phyloP scores from a whole-genome alignment of 1,284 basidiomycete species.

The Rhodotorula sp. region DNA sequence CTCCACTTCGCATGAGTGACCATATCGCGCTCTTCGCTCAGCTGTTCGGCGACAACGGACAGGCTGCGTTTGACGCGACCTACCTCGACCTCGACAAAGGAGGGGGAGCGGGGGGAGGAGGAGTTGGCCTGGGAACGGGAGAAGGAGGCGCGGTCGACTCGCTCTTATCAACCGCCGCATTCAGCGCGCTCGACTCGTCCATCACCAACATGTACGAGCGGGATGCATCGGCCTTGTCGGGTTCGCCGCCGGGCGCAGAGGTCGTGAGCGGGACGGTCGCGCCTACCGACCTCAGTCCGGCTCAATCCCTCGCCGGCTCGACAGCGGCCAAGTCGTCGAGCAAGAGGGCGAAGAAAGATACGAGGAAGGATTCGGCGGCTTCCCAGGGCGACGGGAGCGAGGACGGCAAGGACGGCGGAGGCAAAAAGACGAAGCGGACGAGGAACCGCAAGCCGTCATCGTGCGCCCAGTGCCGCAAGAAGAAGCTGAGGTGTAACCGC shows the following conservation, averaged over 20 bases:
- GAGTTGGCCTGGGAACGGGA: too few species aligned
- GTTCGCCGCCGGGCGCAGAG: not conserved
- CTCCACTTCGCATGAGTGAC: too few species aligned
- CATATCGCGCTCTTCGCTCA: not conserved
- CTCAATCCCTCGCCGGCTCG: not conserved
- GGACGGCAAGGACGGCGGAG: not conserved
- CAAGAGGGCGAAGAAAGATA: not conserved
- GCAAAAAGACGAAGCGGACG: slow-evolving; percentile 22
- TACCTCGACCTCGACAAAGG: not conserved
- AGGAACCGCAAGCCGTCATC: slow-evolving; percentile 37
- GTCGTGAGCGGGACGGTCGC: not conserved
- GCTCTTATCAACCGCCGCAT: not conserved
- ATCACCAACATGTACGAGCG: not conserved
- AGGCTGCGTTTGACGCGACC: not conserved
- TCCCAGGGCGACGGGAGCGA: not conserved
- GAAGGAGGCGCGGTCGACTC: too few species aligned
- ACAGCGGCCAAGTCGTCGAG: not conserved
- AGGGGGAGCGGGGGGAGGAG: too few species aligned
- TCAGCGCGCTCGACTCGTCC: not conserved
- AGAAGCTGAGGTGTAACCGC: slow-evolving; percentile 34
- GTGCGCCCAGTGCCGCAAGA: slow-evolving; percentile 17
- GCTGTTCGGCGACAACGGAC: not conserved
- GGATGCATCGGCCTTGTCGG: not conserved
- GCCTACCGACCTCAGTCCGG: not conserved
- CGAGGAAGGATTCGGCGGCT: not conserved